Evolutionary conservation across 2,329 filamentous ascomycete genomes (phyloP).

Genomic region (Hymenoscyphus repandus): DNA sequence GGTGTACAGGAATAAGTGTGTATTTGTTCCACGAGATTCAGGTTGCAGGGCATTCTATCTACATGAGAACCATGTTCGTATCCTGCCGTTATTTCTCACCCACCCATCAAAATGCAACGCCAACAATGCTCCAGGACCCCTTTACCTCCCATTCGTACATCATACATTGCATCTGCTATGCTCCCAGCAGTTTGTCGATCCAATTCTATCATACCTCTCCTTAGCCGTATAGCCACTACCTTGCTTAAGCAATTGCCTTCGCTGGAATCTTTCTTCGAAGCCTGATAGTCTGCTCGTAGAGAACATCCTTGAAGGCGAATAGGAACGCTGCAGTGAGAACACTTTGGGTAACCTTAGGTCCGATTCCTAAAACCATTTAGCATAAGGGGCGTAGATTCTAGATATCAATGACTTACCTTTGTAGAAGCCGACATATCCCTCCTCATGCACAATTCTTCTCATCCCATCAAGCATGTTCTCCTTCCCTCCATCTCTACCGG

Average conservation of each 20-base stretch:
- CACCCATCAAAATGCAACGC: background rate
- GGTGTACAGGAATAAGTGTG: too few relatives aligned
- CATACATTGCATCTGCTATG: background rate
- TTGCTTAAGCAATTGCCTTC: slow-evolving; percentile 14
- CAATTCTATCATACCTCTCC: slow-evolving; percentile 2
- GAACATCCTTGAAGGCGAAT: slow-evolving; percentile 95
- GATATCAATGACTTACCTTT: slow-evolving; percentile 57
- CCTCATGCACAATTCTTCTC: slow-evolving; percentile 73
- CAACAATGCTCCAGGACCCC: background rate
- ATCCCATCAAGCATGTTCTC: slow-evolving; percentile 77
- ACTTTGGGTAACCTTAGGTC: slow-evolving; percentile 93
- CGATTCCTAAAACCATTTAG: slow-evolving; percentile 62
- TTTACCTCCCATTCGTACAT: slow-evolving; percentile 1
- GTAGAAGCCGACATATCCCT: slow-evolving; percentile 89
- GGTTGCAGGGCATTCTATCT: too few relatives aligned
- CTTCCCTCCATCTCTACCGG: slow-evolving; percentile 67
- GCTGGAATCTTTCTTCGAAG: slow-evolving; percentile 42
- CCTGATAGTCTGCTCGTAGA: slow-evolving; percentile 77
- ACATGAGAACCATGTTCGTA: too few relatives aligned
- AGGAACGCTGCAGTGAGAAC: slow-evolving; percentile 93
- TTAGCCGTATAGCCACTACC: background rate
- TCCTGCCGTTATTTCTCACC: background rate
- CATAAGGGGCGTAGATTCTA: background rate
- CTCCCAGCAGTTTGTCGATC: background rate
- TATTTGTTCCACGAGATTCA: too few relatives aligned